These are phyloP conservation scores for Moniliophthora roreri DNA, from an alignment of 1,284 basidiomycete genomes.

Conservation along the genomic window DNA sequence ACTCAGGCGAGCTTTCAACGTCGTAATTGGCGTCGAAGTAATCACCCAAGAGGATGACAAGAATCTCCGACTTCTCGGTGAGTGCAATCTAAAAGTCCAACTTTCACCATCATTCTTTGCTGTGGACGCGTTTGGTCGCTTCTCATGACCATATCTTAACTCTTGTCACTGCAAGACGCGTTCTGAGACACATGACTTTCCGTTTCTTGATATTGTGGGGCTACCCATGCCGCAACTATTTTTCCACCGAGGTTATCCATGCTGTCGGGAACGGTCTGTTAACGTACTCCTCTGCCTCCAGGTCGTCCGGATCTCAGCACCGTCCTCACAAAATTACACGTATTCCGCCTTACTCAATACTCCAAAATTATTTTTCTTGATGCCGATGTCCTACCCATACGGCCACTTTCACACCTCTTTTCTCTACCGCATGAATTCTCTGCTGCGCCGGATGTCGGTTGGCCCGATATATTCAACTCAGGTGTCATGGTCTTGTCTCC, in stretches of 20 bases:
- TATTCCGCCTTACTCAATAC: constrained; percentile 89
- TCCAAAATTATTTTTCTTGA: constrained; percentile 93
- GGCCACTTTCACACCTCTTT: constrained; percentile 89
- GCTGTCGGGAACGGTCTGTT: neutral
- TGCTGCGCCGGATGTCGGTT: constrained; percentile 93
- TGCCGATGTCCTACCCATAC: constrained; percentile 91
- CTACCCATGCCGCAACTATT: constrained; percentile 2
- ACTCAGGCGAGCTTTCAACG: constrained; percentile 78
- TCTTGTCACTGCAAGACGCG: constrained; percentile 16
- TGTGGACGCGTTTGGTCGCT: constrained; percentile 19
- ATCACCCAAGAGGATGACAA: constrained; percentile 68
- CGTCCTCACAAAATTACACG: constrained; percentile 94
- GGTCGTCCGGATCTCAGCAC: constrained; percentile 91
- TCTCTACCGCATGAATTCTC: constrained; percentile 74
- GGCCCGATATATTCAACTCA: constrained; percentile 99
- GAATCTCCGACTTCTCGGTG: constrained; percentile 82
- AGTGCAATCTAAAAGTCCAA: constrained; percentile 31
- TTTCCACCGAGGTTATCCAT: neutral
- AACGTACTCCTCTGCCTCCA: constrained; percentile 28
- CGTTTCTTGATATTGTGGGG: constrained; percentile 11
- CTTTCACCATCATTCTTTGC: constrained; percentile 2
- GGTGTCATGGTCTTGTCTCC: constrained; percentile 90
- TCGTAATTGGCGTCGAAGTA: constrained; percentile 89
- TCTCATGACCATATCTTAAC: neutral
- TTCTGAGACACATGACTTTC: constrained; percentile 14